phyloP scores from a whole-genome alignment of 129 eudicot genomes.

The Daucus carota region DNA sequence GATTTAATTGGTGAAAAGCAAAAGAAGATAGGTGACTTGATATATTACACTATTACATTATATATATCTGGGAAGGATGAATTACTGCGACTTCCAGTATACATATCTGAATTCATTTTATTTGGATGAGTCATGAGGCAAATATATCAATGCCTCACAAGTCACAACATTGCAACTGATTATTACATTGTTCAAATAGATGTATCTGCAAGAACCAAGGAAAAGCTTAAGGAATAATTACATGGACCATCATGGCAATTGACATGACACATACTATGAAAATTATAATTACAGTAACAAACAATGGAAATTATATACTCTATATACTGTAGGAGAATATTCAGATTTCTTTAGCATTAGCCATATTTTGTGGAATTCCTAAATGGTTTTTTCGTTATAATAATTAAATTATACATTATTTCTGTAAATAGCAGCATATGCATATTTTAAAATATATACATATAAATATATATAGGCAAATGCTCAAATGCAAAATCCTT shows the following conservation, averaged over 20 bases:
- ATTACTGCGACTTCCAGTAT: too few species aligned
- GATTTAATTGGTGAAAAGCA: neutral
- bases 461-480: too few species aligned
- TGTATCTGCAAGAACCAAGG: neutral
- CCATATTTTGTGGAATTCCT: neutral
- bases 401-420: too few species aligned
- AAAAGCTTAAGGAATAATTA: neutral
- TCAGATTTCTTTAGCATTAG: neutral
- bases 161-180: neutral
- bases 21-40: neutral
- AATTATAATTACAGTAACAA: too few species aligned
- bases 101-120: neutral
- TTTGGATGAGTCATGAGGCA: too few species aligned
- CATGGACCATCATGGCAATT: neutral
- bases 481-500: too few species aligned
- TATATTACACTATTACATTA: neutral
- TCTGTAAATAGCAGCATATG: too few species aligned
- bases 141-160: neutral
- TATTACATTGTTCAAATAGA: neutral
- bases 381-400: neutral
- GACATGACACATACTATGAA: too few species aligned
- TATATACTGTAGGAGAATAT: neutral
- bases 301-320: neutral
- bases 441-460: too few species aligned
- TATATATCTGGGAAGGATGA: too few species aligned